These are phyloP conservation scores for Leccinum holopus DNA, from an alignment of 1,284 basidiomycete species.

Conservation along the genomic window DNA sequence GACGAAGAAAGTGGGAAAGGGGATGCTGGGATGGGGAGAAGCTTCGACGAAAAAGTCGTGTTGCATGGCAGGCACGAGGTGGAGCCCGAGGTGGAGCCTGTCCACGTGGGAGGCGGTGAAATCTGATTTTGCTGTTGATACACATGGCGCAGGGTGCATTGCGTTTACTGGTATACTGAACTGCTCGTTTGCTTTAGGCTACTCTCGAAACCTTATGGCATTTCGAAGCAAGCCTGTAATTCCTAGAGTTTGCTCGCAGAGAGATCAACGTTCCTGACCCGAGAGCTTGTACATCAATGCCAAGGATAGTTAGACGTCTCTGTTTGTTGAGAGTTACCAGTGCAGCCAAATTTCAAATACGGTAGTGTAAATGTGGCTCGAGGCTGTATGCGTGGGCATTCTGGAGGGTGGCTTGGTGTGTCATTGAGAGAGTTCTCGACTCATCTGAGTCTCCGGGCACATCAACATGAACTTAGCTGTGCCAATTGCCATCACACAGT, in stretches of 20 bases:
- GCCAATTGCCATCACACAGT: background rate
- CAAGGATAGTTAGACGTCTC: background rate
- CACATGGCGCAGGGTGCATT: background rate
- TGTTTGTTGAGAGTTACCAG: background rate
- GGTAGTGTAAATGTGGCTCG: background rate
- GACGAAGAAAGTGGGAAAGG: constrained; percentile 38
- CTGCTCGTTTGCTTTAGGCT: background rate
- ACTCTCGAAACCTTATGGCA: background rate
- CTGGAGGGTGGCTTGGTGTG: background rate
- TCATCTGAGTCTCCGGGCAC: background rate
- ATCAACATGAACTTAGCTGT: background rate
- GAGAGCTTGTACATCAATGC: background rate
- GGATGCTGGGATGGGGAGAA: constrained; percentile 21
- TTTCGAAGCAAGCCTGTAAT: background rate
- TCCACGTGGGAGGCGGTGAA: constrained; percentile 14
- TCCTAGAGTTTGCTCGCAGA: background rate
- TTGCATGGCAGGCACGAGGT: constrained; percentile 15
- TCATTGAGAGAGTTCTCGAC: background rate
- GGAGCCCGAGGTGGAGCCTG: constrained; percentile 15
- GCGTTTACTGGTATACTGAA: background rate
- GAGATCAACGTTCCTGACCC: background rate
- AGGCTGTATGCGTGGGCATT: background rate
- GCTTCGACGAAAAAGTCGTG: constrained; percentile 33
- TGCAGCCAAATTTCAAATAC: background rate
- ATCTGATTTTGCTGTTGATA: constrained; percentile 4